Percentiles rank a stretch among this genome's conserved stretches.
Conservation (phyloP, 192 early-diverging fungal species). For the Podila epigama region DNA sequence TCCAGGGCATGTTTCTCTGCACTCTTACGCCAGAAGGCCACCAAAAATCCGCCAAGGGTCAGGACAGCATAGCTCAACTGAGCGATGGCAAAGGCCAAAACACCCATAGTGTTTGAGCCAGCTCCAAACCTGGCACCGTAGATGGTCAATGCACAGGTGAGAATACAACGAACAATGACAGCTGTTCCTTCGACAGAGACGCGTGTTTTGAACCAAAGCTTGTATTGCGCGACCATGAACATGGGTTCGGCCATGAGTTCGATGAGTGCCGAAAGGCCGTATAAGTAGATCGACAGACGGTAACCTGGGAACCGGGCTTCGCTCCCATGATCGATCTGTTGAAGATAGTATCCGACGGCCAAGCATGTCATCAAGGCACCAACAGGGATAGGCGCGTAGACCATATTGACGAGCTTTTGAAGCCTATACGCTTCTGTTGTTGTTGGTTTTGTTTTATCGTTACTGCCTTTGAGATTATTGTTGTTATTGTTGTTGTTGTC, state of each 20-base stretch:
- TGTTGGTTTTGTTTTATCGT: slow-evolving; percentile 1
- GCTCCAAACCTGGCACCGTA: slow-evolving; percentile 43
- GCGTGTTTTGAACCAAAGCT: slow-evolving; percentile 78
- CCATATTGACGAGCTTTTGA: slow-evolving; percentile 75
- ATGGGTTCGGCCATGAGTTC: slow-evolving; percentile 90
- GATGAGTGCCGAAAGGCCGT: slow-evolving; percentile 76
- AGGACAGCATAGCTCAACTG: slow-evolving; percentile 76
- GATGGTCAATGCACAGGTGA: slow-evolving; percentile 70
- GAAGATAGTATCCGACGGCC: slow-evolving; percentile 61
- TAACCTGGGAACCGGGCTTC: slow-evolving; percentile 55
- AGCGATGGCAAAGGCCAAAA: slow-evolving; percentile 81
- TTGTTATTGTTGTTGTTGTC: background rate
- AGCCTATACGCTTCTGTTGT: slow-evolving; percentile 32
- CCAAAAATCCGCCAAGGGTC: slow-evolving; percentile 64
- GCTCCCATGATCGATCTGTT: slow-evolving; percentile 33
- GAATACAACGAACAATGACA: slow-evolving; percentile 74
- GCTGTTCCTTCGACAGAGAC: slow-evolving; percentile 86
- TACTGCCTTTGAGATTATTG: background rate
- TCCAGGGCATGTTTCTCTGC: slow-evolving; percentile 8
- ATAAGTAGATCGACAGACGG: slow-evolving; percentile 64
- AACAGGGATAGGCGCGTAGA: slow-evolving; percentile 71
- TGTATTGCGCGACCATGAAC: slow-evolving; percentile 75
- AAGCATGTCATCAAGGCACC: slow-evolving; percentile 66
- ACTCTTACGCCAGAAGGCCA: slow-evolving; percentile 45
- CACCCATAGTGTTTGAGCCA: slow-evolving; percentile 60